Conservation (phyloP, 805 yeast genomes). For the Kodamaea laetipori region DNA sequence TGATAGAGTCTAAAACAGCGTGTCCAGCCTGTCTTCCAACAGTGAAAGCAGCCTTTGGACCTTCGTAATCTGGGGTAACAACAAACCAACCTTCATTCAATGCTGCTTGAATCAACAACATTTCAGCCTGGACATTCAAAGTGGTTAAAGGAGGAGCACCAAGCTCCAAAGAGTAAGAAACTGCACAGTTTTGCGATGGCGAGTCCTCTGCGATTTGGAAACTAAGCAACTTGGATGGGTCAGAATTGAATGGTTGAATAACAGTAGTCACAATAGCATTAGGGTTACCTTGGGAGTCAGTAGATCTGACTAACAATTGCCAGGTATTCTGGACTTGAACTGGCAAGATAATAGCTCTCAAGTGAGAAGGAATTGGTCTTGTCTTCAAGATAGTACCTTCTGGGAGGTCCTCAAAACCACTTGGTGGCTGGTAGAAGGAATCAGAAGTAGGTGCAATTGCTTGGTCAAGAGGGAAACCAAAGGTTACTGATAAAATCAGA, state of each 20-base stretch:
- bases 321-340: constrained; percentile 16
- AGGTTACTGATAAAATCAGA: neutral
- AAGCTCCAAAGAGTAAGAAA: constrained; percentile 25
- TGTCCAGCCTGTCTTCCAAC: constrained; percentile 24
- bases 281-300: constrained; percentile 29
- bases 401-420: constrained; percentile 16
- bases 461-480: constrained; percentile 7
- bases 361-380: constrained; percentile 15
- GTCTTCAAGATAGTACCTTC: constrained; percentile 18
- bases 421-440: constrained; percentile 19
- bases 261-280: constrained; percentile 29
- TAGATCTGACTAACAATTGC: constrained; percentile 17
- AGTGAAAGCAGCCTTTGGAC: constrained; percentile 22
- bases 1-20: constrained; percentile 22
- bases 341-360: constrained; percentile 16
- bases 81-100: constrained; percentile 25
- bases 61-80: constrained; percentile 25
- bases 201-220: constrained; percentile 34
- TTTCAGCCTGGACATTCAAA: constrained; percentile 16
- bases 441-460: constrained; percentile 11
- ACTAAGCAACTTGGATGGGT: constrained; percentile 27
- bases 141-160: constrained; percentile 12
- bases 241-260: constrained; percentile 31
- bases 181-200: constrained; percentile 27
- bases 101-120: constrained; percentile 17